Conservation (phyloP, 805 yeast species). For the Lachancea sp. region DNA sequence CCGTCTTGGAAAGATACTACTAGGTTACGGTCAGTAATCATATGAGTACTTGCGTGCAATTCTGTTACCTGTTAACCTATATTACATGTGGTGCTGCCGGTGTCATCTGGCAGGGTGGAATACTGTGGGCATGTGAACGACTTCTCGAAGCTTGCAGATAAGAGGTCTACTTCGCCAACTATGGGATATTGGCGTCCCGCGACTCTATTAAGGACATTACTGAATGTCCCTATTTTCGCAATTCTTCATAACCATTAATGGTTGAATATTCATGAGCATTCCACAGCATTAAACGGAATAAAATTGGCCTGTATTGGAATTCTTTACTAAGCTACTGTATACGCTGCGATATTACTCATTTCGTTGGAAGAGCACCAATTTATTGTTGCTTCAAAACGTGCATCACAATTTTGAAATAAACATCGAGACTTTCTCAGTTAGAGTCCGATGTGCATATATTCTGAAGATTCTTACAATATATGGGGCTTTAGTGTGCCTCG, state of each 20-base stretch:
- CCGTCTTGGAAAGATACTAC: constrained; percentile 55
- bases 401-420: neutral
- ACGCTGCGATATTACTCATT: constrained; percentile 45
- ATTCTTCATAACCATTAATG: constrained; percentile 46
- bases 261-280: constrained; percentile 61
- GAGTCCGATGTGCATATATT: constrained; percentile 1
- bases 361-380: constrained; percentile 37
- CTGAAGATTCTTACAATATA: constrained; percentile 37
- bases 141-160: constrained; percentile 43
- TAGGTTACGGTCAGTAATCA: constrained; percentile 49
- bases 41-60: constrained; percentile 49
- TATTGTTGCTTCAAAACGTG: constrained; percentile 3
- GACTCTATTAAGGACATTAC: constrained; percentile 47
- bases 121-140: constrained; percentile 67
- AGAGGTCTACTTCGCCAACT: neutral
- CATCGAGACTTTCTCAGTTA: neutral
- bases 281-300: constrained; percentile 62
- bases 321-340: constrained; percentile 51
- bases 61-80: constrained; percentile 47
- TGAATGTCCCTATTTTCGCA: constrained; percentile 53
- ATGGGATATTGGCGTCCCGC: constrained; percentile 41
- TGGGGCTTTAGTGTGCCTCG: constrained; percentile 45
- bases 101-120: constrained; percentile 63
- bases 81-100: constrained; percentile 53
- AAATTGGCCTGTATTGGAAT: constrained; percentile 56